Conservation (phyloP, 1,284 basidiomycete genomes). For the Leucoagaricus sp. region DNA sequence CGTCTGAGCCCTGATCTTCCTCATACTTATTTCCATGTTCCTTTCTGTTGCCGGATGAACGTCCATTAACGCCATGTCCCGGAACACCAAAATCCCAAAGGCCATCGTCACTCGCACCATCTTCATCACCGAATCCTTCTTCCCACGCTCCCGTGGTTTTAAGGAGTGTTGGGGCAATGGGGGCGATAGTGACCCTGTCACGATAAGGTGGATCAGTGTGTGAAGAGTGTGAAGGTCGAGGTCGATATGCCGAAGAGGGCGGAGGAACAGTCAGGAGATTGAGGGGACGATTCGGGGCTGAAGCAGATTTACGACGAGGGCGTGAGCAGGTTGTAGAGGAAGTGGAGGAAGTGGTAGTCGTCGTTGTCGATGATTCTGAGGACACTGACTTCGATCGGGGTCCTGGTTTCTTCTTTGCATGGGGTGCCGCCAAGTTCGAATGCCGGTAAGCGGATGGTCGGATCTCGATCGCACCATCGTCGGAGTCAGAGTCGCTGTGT, state of each 20-base stretch:
- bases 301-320: conserved; percentile 17
- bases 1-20: conserved; percentile 26
- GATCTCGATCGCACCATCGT: conserved; percentile 73
- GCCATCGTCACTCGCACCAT: conserved; percentile 31
- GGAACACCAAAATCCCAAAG: conserved; percentile 20
- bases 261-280: conserved; percentile 14
- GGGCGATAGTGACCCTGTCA: conserved; percentile 83
- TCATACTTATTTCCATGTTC: conserved; percentile 18
- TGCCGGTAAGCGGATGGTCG: conserved; percentile 35
- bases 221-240: conserved; percentile 35
- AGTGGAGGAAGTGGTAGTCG: conserved; percentile 32
- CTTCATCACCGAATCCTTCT: conserved; percentile 38
- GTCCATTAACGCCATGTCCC: conserved; percentile 15
- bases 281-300: conserved; percentile 20
- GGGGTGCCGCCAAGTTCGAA: conserved; percentile 18
- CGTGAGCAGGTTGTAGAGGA: conserved; percentile 26
- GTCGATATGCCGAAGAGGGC: conserved; percentile 18
- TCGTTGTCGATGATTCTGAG: conserved; percentile 39
- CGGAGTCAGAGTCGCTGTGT: conserved; percentile 40
- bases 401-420: conserved; percentile 26
- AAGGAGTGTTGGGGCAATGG: conserved; percentile 91
- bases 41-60: conserved; percentile 9
- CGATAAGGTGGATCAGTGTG: conserved; percentile 35
- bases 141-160: conserved; percentile 68
- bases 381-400: conserved; percentile 41